Evolutionary conservation across 495 filamentous ascomycete genomes (phyloP).

Genomic region (Aspergillus saccharolyticus): DNA sequence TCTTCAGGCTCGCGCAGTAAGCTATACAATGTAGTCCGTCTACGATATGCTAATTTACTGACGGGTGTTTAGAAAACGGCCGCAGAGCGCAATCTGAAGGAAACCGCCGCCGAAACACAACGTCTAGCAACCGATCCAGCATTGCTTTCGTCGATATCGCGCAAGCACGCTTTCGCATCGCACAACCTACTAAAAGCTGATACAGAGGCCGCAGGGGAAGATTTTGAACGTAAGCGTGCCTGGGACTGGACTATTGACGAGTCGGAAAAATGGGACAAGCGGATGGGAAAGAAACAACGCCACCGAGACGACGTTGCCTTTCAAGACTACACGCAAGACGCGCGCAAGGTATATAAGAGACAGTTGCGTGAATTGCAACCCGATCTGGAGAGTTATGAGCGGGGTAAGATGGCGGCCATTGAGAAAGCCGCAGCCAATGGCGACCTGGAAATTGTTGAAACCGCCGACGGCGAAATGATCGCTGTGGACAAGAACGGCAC

Average conservation of each 20-base stretch:
- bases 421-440: constrained; percentile 75
- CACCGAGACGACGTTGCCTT: constrained; percentile 85
- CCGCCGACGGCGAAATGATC: constrained; percentile 86
- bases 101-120: constrained; percentile 76
- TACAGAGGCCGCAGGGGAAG: constrained; percentile 73
- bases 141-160: constrained; percentile 63
- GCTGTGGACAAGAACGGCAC: constrained; percentile 85
- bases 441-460: constrained; percentile 88
- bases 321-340: constrained; percentile 81
- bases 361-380: constrained; percentile 68
- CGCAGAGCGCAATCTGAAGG: constrained; percentile 72
- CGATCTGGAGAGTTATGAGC: constrained; percentile 77
- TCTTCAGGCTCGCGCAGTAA: constrained; percentile 70
- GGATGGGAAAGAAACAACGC: constrained; percentile 76
- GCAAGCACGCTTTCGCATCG: constrained; percentile 78
- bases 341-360: constrained; percentile 87
- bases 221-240: constrained; percentile 95
- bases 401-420: constrained; percentile 76
- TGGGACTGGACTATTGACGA: constrained; percentile 99
- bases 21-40: constrained; percentile 8
- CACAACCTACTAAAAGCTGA: constrained; percentile 94
- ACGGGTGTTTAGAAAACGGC: constrained; percentile 55
- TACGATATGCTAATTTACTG: constrained; percentile 12
- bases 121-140: constrained; percentile 71
- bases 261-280: constrained; percentile 86